Evolutionary conservation across 2,329 filamentous ascomycete genomes (phyloP).

Genomic region (Arthroderma sp.): DNA sequence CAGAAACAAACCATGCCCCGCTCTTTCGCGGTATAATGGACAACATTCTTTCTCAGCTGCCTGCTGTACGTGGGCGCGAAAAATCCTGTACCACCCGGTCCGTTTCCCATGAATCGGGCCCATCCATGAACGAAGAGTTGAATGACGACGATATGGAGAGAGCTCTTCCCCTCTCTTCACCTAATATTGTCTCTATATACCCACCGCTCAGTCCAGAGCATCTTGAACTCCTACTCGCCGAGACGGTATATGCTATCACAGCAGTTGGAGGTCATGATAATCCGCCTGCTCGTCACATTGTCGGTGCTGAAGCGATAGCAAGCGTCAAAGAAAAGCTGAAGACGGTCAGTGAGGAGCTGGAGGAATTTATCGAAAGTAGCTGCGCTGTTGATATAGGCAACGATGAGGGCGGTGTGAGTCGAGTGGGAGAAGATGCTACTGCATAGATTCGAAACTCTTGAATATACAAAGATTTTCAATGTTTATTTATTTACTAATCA

Average conservation of each 20-base stretch:
- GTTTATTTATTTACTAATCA: too few relatives aligned
- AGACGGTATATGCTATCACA: slow-evolving; percentile 81
- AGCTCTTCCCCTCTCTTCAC: slow-evolving; percentile 21
- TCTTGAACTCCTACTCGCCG: slow-evolving; percentile 62
- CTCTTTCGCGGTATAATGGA: slow-evolving; percentile 71
- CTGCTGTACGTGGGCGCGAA: slow-evolving; percentile 42
- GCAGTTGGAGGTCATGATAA: slow-evolving; percentile 94
- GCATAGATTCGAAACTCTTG: background rate
- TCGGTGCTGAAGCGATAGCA: slow-evolving; percentile 73
- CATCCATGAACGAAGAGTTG: slow-evolving; percentile 7
- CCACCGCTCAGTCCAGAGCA: slow-evolving; percentile 56
- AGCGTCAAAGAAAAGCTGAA: slow-evolving; percentile 93
- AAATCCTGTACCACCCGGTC: slow-evolving; percentile 9
- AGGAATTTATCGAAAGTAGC: slow-evolving; percentile 89
- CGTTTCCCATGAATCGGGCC: slow-evolving; percentile 1
- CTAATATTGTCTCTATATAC: slow-evolving; percentile 52
- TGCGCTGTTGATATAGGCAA: slow-evolving; percentile 55
- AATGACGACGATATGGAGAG: slow-evolving; percentile 2
- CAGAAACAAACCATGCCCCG: slow-evolving; percentile 59
- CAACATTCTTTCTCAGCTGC: slow-evolving; percentile 63
- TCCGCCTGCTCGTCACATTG: slow-evolving; percentile 84
- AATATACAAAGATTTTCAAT: too few relatives aligned
- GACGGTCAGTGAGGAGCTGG: slow-evolving; percentile 87
- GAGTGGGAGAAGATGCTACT: slow-evolving; percentile 4
- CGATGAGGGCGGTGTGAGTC: slow-evolving; percentile 17